Base-by-base conservation (phyloP, 805 yeast genomes). In the Saccharomycopsis sp. region DNA sequence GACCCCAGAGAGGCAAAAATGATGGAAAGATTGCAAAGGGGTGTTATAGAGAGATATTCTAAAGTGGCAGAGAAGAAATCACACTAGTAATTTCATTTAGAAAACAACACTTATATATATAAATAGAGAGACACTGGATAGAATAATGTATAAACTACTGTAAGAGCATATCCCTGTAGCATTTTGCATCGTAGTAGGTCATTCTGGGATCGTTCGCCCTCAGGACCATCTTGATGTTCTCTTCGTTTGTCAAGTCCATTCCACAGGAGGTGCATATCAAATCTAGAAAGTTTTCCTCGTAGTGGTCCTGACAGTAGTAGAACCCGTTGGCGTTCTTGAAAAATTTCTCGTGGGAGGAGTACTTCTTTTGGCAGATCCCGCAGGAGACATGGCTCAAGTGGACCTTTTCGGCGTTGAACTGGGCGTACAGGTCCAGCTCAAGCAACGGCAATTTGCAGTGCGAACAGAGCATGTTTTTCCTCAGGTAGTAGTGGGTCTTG, bases 381-480 rank as follows among this genome's bases (percentile, higher is more conserved):
- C 98, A 92, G 43, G 84, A 81, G 60, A 92, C 89, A 60, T 92
- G 98, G 51, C 92, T 95, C 39, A 88, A 78, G 54, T 92, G 97
- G 15, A 34, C 13, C 58, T 85, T 89, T 54, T 18, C 19, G 8
- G 7, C 36, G 9, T 15, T 7, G 36, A 33, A 8, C 36, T 13
- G 8, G 13, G 33, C 20, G 7, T 27, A 7, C 15, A 21, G 27
- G 8, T 19, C n/a, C 10, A 27, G 23, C 12, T 37, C 20, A 9
- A n/a, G 9, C 9, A 25, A 10, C n/a, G 27, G 27, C 27, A 10
- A 9, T 9, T 25, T 25, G n/a, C 27, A 25, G n/a, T n/a, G 9
- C n/a, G 9, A 10, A 2, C 27, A 25, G 12, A 25, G 9, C 27
- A 10, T 25, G 2, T n/a, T n/a, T 25, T 9, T 25, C n/a, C n/a